These are phyloP conservation scores for Rhodotorula sp. DNA, from an alignment of 1,284 basidiomycete species.

Conservation along the genomic window DNA sequence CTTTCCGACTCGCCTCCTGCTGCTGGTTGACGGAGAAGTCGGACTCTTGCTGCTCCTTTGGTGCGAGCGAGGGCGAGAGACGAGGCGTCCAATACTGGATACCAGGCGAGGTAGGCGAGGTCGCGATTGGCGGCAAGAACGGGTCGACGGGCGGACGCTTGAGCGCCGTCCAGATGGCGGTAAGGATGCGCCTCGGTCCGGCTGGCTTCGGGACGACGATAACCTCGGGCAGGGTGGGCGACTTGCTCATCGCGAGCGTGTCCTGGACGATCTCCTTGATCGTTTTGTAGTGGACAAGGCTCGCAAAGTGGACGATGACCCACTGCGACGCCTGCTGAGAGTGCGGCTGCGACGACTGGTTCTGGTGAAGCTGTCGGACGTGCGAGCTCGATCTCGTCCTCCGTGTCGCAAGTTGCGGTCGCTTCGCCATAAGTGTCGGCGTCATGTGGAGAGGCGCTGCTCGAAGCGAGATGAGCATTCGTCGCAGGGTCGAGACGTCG, in stretches of 20 bases:
- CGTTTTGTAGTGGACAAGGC: slow-evolving; percentile 77
- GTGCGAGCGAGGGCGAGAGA: slow-evolving; percentile 57
- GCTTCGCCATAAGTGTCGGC: slow-evolving; percentile 54
- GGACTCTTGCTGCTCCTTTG: slow-evolving; percentile 28
- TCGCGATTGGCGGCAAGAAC: slow-evolving; percentile 86
- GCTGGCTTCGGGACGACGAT: slow-evolving; percentile 94
- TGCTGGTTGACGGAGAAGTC: slow-evolving; percentile 16
- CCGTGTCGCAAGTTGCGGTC: slow-evolving; percentile 65
- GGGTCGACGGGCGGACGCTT: slow-evolving; percentile 81
- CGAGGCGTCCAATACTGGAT: slow-evolving; percentile 43
- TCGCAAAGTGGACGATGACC: slow-evolving; percentile 85
- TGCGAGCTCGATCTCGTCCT: slow-evolving; percentile 72
- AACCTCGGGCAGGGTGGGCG: slow-evolving; percentile 64
- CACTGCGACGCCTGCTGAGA: slow-evolving; percentile 25
- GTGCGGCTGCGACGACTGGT: slow-evolving; percentile 24
- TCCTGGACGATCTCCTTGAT: slow-evolving; percentile 81
- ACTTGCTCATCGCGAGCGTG: slow-evolving; percentile 56
- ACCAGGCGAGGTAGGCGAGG: slow-evolving; percentile 61
- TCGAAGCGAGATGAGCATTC: slow-evolving; percentile 55
- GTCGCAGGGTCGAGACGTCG: slow-evolving; percentile 69
- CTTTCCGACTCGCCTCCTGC: not conserved
- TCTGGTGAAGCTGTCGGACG: slow-evolving; percentile 57
- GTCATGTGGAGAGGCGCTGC: slow-evolving; percentile 35
- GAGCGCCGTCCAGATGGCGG: slow-evolving; percentile 80
- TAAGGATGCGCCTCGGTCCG: slow-evolving; percentile 83